Conservation (phyloP, 192 early-diverging fungal species). For the Phycomyces blakesleeanus region DNA sequence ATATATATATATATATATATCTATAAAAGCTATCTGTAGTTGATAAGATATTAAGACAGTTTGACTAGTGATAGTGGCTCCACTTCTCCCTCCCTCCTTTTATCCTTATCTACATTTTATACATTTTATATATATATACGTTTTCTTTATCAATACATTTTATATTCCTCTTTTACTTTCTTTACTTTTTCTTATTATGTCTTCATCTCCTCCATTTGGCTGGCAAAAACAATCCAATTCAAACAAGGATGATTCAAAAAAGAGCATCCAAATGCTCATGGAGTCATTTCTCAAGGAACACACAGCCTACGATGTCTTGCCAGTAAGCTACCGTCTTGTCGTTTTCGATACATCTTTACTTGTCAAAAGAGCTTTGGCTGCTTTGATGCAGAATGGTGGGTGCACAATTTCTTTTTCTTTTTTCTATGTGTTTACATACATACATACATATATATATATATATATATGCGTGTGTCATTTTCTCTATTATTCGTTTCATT, state of each 20-base stretch:
- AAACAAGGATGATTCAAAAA: neutral
- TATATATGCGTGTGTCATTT: no score
- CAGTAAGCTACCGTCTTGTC: constrained; percentile 82
- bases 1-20: no score
- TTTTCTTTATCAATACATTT: no score
- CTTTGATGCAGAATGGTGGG: constrained; percentile 86
- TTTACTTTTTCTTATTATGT: neutral
- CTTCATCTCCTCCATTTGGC: neutral
- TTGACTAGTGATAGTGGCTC: no score
- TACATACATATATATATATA: no score
- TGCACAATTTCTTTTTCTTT: no score
- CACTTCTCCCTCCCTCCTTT: neutral
- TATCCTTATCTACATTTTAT: neutral
- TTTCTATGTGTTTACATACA: no score
- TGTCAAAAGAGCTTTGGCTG: constrained; percentile 87
- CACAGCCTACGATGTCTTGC: constrained; percentile 86
- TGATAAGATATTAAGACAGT: neutral
- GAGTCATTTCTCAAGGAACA: constrained; percentile 68
- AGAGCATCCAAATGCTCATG: constrained; percentile 20
- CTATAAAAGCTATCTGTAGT: neutral
- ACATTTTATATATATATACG: neutral
- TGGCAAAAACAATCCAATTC: no score
- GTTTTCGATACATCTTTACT: constrained; percentile 86
- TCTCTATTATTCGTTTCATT: no score
- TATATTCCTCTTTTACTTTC: neutral